phyloP scores from a whole-genome alignment of 225 moss, liverwort and hornwort genomes.

The Marchantia polymorpha region DNA sequence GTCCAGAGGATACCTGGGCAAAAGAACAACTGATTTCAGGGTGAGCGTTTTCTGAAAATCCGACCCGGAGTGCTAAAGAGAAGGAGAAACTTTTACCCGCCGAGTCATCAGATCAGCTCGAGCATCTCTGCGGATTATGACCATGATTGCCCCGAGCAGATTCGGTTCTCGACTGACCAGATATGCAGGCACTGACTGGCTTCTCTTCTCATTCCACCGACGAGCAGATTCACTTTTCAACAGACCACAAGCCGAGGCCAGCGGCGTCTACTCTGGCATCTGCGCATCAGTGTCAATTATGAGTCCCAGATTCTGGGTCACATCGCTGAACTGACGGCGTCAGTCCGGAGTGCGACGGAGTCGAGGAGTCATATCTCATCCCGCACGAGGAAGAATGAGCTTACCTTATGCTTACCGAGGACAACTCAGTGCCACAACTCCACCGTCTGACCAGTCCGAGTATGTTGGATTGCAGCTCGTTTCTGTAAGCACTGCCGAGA shows the following conservation, averaged over 20 bases:
- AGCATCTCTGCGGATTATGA: neutral
- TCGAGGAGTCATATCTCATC: neutral
- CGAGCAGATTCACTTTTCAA: too few species aligned
- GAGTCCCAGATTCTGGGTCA: neutral
- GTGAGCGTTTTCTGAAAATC: too few species aligned
- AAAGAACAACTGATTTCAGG: neutral
- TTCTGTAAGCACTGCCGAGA: neutral
- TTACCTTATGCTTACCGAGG: conserved; percentile 20
- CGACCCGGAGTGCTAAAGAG: too few species aligned
- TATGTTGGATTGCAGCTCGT: neutral
- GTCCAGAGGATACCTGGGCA: conserved; percentile 60
- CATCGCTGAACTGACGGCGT: neutral
- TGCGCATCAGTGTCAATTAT: too few species aligned
- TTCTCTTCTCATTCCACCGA: too few species aligned
- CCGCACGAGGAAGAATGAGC: neutral
- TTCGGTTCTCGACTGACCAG: neutral
- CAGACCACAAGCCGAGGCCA: too few species aligned
- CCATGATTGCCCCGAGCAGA: neutral
- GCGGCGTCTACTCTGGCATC: too few species aligned
- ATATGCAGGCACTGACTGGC: too few species aligned
- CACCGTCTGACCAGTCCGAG: neutral
- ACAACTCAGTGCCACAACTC: conserved; percentile 20
- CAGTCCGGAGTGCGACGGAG: neutral
- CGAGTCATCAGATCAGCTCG: neutral
- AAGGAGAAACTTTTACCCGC: too few species aligned